Evolutionary conservation across 225 moss, liverwort and hornwort genomes (phyloP).

Genomic region (Pseudoscleropodium purum): DNA sequence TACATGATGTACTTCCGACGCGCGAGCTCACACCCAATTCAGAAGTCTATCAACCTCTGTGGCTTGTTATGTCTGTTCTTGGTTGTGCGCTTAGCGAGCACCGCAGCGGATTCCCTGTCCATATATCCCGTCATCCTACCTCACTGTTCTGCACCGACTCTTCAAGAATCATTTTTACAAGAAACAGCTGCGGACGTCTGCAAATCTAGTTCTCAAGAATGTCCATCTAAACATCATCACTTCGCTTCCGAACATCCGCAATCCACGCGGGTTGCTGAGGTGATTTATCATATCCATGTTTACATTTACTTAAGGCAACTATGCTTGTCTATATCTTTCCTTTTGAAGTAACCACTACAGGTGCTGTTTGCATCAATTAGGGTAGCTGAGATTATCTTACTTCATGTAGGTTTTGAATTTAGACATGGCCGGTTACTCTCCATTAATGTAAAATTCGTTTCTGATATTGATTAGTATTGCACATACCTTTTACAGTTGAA

Average conservation of each 20-base stretch:
- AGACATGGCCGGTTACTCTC: neutral
- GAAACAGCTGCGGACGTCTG: conserved; percentile 4
- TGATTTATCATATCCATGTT: neutral
- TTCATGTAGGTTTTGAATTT: neutral
- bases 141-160: conserved; percentile 30
- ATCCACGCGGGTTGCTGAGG: conserved; percentile 42
- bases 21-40: conserved; percentile 11
- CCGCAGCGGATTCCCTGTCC: conserved; percentile 19
- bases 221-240: neutral
- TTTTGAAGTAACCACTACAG: neutral
- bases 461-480: neutral
- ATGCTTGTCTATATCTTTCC: neutral
- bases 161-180: conserved; percentile 13
- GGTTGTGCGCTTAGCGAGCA: conserved; percentile 1
- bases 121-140: conserved; percentile 1
- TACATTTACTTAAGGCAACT: neutral
- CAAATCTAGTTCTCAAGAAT: conserved; percentile 1
- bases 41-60: conserved; percentile 9
- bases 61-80: conserved; percentile 9
- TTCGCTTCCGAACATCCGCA: neutral
- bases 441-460: neutral
- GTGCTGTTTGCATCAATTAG: neutral
- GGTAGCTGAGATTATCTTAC: neutral
- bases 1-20: conserved; percentile 35
- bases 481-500: conserved; percentile 33